phyloP scores from a whole-genome alignment of 2,329 filamentous ascomycete species.

The Anthostomella pinea region DNA sequence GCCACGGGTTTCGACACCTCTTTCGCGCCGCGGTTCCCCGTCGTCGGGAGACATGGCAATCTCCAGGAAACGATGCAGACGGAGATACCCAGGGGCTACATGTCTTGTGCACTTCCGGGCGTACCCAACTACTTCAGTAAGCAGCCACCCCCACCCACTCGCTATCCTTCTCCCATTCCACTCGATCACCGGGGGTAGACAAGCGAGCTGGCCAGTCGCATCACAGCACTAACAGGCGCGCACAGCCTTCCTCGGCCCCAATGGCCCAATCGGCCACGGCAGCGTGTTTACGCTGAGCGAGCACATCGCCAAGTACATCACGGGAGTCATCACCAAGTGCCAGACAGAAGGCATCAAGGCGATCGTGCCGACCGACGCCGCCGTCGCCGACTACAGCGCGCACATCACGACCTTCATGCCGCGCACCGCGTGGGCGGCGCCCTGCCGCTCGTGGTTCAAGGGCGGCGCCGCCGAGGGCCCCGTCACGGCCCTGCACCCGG shows the following conservation, averaged over 20 bases:
- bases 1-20: constrained; percentile 57
- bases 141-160: constrained; percentile 13
- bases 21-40: constrained; percentile 50
- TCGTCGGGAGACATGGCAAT: constrained; percentile 48
- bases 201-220: no score
- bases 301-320: constrained; percentile 52
- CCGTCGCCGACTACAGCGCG: constrained; percentile 49
- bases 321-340: constrained; percentile 45
- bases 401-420: constrained; percentile 51
- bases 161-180: constrained; percentile 3
- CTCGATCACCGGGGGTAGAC: no score
- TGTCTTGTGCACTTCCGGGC: constrained; percentile 50
- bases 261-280: constrained; percentile 49
- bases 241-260: constrained; percentile 50
- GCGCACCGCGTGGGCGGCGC: constrained; percentile 47
- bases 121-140: constrained; percentile 56
- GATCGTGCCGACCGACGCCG: constrained; percentile 42
- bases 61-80: constrained; percentile 47
- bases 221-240: neutral
- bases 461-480: constrained; percentile 40
- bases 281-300: constrained; percentile 50
- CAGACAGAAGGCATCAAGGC: constrained; percentile 49
- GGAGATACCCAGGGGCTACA: constrained; percentile 47
- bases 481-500: constrained; percentile 49
- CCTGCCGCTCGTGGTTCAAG: constrained; percentile 53